Conservation (phyloP, 495 filamentous ascomycete species). For the Talaromyces nanjingensis region DNA sequence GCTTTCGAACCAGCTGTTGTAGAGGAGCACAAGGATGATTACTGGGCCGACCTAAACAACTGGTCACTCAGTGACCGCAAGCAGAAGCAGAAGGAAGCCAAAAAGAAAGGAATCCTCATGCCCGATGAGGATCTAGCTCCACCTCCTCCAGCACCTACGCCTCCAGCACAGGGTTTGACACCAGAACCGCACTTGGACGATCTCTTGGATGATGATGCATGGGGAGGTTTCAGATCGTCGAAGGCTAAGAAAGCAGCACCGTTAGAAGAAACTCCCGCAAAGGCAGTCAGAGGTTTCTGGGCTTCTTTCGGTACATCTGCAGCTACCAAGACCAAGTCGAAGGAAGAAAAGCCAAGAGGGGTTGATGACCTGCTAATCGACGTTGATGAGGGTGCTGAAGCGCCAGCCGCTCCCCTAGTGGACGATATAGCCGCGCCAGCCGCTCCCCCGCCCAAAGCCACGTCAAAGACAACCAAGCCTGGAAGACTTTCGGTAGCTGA, state of each 20-base stretch:
- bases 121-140: slow-evolving; percentile 19
- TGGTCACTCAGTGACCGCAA: slow-evolving; percentile 12
- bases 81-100: slow-evolving; percentile 16
- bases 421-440: slow-evolving; percentile 31
- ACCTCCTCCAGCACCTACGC: slow-evolving; percentile 45
- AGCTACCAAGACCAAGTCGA: slow-evolving; percentile 26
- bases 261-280: slow-evolving; percentile 26
- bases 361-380: slow-evolving; percentile 27
- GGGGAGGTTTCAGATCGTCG: slow-evolving; percentile 32
- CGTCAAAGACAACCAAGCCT: slow-evolving; percentile 37
- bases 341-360: slow-evolving; percentile 30
- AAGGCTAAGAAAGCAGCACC: slow-evolving; percentile 27
- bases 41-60: not conserved
- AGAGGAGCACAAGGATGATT: slow-evolving; percentile 12
- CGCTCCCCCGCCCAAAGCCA: slow-evolving; percentile 23
- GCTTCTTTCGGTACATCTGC: slow-evolving; percentile 32
- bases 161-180: slow-evolving; percentile 40
- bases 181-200: slow-evolving; percentile 35
- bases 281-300: slow-evolving; percentile 41
- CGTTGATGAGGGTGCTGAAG: slow-evolving; percentile 23
- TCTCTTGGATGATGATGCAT: slow-evolving; percentile 25
- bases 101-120: slow-evolving; percentile 13
- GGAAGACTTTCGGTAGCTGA: slow-evolving; percentile 40
- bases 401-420: slow-evolving; percentile 25
- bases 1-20: slow-evolving; percentile 6